Conservation (phyloP, 2,329 filamentous ascomycete genomes). For the Colletotrichum salicis region DNA sequence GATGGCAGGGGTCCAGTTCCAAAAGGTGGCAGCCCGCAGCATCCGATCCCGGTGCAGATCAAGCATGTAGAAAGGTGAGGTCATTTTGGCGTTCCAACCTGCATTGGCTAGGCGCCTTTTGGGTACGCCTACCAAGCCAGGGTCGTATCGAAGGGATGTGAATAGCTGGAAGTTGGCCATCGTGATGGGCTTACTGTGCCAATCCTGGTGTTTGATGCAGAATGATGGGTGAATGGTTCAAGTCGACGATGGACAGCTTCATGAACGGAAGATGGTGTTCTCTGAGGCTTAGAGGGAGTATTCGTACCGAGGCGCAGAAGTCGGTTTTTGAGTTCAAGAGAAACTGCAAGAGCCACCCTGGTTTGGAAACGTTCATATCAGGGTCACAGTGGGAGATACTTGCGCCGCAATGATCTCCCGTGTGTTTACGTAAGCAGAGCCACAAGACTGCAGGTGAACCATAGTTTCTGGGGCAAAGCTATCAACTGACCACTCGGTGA, state of each 20-base stretch:
- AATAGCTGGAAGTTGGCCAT: constrained; percentile 70
- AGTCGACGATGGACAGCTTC: no score
- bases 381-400: background rate
- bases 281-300: background rate
- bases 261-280: background rate
- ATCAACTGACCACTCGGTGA: no score
- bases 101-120: constrained; percentile 50
- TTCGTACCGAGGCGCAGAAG: background rate
- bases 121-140: constrained; percentile 59
- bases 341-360: background rate
- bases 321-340: background rate
- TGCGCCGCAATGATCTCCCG: background rate
- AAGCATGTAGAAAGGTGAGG: constrained; percentile 81
- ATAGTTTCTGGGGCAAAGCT: no score
- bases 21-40: constrained; percentile 69
- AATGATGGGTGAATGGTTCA: background rate
- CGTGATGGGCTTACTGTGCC: background rate
- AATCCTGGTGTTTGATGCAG: background rate
- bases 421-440: background rate
- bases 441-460: no score
- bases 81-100: constrained; percentile 63
- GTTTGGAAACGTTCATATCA: background rate
- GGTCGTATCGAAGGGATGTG: constrained; percentile 79
- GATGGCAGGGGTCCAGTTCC: constrained; percentile 62
- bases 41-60: constrained; percentile 82